Base-by-base conservation (phyloP, 2,329 filamentous ascomycete genomes). In the Madurella mycetomatis region DNA sequence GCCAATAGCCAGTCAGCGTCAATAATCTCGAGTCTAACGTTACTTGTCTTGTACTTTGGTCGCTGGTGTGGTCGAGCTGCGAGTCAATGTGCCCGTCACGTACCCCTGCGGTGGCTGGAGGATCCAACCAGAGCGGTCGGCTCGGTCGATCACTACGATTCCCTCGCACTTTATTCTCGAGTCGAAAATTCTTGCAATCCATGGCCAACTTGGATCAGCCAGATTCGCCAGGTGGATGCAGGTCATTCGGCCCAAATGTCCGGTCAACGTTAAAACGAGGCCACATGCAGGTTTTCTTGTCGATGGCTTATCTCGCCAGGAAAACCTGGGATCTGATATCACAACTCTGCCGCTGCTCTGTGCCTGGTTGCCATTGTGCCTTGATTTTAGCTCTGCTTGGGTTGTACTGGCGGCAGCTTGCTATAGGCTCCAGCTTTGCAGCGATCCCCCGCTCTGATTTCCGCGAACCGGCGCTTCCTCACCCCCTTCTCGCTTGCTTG, bases 331-430 rank as follows among this genome's bases (percentile, higher is more conserved):
- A 30, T 49, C 44, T 59, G 49, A 52, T 47, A 55, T 49, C 57
- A 60, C 46, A 47, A 49, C 51, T 49, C 37, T 48, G 43, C 37
- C 40, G 31, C 18, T 17, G 31, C 31, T 44, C 39, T 30, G 37
- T 47, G 44, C 16, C 25, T 15, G 41, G 25, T 39, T n/a, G n/a
- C 18, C n/a, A 34, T 47, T 53, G 55, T 56, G 49, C 53, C 56
- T 53, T 58, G 56, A 46, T 56, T 60, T 58, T 56, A 53, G 50
- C 40, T 49, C 51, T 47, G 46, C 40, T 34, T 37, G 19, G 43
- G 41, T 34, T 47, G 47, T 30, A 31, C 19, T 39, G 40, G 50
- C 45, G 47, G 41, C 19, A 18, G 51, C 48, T 50, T 56, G 45
- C 44, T 17, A 56, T 54, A 54, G 53, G 55, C 30, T 25, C 55